phyloP scores from a whole-genome alignment of 805 yeast genomes.

The Candida pini region DNA sequence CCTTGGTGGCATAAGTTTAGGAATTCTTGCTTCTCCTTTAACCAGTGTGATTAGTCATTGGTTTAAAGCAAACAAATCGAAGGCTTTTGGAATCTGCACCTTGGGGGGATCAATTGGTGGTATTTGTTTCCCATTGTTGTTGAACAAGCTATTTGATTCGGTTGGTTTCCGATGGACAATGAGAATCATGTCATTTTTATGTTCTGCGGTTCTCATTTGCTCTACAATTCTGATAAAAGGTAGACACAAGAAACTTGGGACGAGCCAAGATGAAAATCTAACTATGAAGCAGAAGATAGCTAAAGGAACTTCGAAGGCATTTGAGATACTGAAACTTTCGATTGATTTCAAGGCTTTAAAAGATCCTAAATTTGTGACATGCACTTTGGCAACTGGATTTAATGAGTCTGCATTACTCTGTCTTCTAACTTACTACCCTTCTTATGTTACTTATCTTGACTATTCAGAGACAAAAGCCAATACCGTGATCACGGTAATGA shows the following conservation, averaged over 20 bases:
- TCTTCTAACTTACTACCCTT: constrained; percentile 43
- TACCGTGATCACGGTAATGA: constrained; percentile 34
- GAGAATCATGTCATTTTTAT: constrained; percentile 42
- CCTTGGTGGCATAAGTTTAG: constrained; percentile 36
- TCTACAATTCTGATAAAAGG: constrained; percentile 31
- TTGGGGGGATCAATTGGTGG: constrained; percentile 52
- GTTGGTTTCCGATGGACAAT: constrained; percentile 54
- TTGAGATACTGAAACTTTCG: constrained; percentile 14
- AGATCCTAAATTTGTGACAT: constrained; percentile 19
- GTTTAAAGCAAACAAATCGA: constrained; percentile 47
- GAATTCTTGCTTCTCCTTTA: constrained; percentile 47
- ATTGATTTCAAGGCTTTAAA: constrained; percentile 31
- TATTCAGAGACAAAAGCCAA: constrained; percentile 32
- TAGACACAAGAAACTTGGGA: constrained; percentile 20
- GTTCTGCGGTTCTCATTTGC: constrained; percentile 21
- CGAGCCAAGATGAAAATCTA: background rate
- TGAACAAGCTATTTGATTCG: constrained; percentile 37
- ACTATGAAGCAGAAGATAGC: constrained; percentile 1
- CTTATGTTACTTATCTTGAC: constrained; percentile 44
- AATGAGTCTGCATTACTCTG: constrained; percentile 43
- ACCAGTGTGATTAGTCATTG: constrained; percentile 55
- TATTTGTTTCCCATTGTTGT: constrained; percentile 42
- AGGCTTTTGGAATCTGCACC: constrained; percentile 52
- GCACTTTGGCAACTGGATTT: constrained; percentile 32
- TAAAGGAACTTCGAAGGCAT: background rate